Conservation (phyloP, 768 basidiomycete genomes). For the Hericium rajendrae region DNA sequence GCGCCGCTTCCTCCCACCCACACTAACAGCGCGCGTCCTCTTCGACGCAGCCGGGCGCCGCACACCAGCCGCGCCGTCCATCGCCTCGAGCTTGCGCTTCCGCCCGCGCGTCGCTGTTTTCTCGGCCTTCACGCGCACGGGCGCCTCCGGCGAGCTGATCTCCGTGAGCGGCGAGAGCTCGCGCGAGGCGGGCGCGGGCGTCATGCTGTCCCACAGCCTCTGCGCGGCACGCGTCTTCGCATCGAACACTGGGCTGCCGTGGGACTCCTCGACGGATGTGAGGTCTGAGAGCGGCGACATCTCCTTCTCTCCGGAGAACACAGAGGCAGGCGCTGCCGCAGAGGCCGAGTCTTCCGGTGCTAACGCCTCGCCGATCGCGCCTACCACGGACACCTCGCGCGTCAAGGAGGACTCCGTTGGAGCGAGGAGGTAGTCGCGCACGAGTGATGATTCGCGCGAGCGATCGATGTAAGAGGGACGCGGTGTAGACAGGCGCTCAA, state of each 20-base stretch:
- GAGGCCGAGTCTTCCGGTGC: too few species aligned
- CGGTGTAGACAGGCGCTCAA: too few species aligned
- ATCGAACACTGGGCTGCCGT: too few species aligned
- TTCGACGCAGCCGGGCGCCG: background rate
- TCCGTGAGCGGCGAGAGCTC: background rate
- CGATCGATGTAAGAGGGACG: too few species aligned
- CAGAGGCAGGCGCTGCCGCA: too few species aligned
- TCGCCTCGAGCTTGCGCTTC: background rate
- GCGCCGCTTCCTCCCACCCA: too few species aligned
- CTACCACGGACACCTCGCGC: background rate
- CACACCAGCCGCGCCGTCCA: background rate
- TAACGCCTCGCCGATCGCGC: background rate
- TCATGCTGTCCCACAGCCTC: too few species aligned
- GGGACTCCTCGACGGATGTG: too few species aligned
- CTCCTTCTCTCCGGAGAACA: too few species aligned
- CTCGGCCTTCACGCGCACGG: background rate
- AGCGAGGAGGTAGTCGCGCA: background rate
- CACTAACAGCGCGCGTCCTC: background rate
- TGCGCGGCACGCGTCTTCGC: too few species aligned
- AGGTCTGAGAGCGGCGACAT: too few species aligned
- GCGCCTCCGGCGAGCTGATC: background rate
- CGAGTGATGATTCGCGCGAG: background rate
- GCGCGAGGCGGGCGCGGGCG: too few species aligned
- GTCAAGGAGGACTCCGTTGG: background rate
- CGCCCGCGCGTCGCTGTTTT: background rate